Conservation (phyloP, 306 rosid genomes). For the Argentina anserina region DNA sequence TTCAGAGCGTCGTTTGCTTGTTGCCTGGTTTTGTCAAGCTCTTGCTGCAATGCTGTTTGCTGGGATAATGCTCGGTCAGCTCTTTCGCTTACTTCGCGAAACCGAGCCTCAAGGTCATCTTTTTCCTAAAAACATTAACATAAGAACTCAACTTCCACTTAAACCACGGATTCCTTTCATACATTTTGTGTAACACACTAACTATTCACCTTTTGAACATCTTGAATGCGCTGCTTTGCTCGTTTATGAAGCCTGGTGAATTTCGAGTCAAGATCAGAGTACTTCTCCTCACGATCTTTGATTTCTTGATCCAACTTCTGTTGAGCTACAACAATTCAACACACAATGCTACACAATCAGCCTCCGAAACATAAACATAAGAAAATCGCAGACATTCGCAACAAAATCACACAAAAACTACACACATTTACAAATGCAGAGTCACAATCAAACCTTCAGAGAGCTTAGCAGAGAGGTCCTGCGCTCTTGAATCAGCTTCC, state of each 20-base stretch:
- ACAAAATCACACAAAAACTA: background rate
- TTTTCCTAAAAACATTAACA: conserved; percentile 64
- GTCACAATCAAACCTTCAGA: conserved; percentile 61
- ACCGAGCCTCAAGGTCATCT: conserved; percentile 81
- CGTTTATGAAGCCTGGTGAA: conserved; percentile 92
- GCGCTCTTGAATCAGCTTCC: conserved; percentile 75
- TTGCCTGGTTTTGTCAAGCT: conserved; percentile 90
- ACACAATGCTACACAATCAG: conserved; percentile 32
- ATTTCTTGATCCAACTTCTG: conserved; percentile 72
- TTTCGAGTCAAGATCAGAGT: conserved; percentile 84
- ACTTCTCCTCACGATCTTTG: conserved; percentile 89
- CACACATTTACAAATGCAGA: background rate
- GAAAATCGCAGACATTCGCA: background rate
- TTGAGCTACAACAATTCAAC: conserved; percentile 51
- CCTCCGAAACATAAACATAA: conserved; percentile 15
- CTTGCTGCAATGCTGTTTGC: conserved; percentile 75
- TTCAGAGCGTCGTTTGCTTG: conserved; percentile 95
- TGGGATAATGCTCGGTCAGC: conserved; percentile 84
- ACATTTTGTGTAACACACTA: background rate
- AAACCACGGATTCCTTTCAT: background rate
- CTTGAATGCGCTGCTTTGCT: conserved; percentile 98
- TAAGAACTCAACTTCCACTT: conserved; percentile 30
- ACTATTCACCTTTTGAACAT: conserved; percentile 71
- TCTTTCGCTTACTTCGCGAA: conserved; percentile 58
- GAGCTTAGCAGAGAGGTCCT: conserved; percentile 76